These are phyloP conservation scores for Scutellaria baicalensis DNA, from an alignment of 257 asterid species.

Conservation along the genomic window DNA sequence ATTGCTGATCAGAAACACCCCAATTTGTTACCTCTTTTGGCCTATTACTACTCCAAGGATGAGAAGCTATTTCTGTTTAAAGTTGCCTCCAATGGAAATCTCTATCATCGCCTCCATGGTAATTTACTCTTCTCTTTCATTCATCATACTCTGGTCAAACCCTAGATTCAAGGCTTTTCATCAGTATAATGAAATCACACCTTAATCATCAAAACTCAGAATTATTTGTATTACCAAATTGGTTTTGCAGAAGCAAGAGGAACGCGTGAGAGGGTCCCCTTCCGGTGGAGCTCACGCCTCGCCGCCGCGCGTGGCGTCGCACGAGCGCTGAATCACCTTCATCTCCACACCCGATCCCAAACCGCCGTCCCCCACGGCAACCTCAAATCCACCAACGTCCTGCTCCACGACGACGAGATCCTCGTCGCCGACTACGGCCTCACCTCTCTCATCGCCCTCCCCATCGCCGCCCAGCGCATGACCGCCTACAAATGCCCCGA, in stretches of 20 bases:
- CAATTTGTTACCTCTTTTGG: constrained; percentile 57
- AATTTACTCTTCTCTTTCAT: neutral
- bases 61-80: constrained; percentile 59
- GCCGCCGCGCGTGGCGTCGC: constrained; percentile 57
- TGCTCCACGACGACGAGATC: constrained; percentile 42
- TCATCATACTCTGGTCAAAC: neutral
- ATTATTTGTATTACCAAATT: neutral
- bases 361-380: constrained; percentile 63
- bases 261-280: constrained; percentile 44
- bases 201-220: neutral
- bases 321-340: constrained; percentile 55
- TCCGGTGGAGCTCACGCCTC: constrained; percentile 71
- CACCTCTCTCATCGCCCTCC: constrained; percentile 44
- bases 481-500: constrained; percentile 64
- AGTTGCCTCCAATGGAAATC: constrained; percentile 52
- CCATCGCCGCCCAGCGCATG: constrained; percentile 60
- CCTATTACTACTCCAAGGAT: constrained; percentile 59
- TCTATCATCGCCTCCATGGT: constrained; percentile 60
- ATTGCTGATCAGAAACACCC: constrained; percentile 60
- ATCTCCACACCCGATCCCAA: constrained; percentile 33
- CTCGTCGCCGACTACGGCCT: constrained; percentile 69
- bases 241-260: constrained; percentile 53
- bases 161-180: too few species aligned
- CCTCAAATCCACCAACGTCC: constrained; percentile 62
- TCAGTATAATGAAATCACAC: too few species aligned